These are phyloP conservation scores for Bathelium albidoporum DNA, from an alignment of 495 filamentous ascomycete genomes.

Conservation along the genomic window DNA sequence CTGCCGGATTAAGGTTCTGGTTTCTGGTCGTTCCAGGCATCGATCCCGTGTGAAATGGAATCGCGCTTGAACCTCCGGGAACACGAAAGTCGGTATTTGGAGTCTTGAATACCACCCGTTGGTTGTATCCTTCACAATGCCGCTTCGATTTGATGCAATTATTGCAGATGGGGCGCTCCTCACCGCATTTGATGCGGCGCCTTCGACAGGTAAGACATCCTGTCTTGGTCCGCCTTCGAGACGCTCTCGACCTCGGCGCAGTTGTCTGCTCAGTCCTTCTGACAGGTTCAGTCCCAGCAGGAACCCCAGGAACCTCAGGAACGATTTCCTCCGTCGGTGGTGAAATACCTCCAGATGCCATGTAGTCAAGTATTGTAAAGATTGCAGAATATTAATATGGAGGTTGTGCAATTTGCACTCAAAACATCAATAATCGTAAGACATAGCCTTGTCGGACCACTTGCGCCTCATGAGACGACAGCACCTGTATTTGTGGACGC, in stretches of 20 bases:
- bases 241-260: slow-evolving; percentile 11
- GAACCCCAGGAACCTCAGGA: neutral
- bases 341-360: neutral
- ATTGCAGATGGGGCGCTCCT: slow-evolving; percentile 81
- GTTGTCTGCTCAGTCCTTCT: neutral
- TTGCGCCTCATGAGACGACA: neutral
- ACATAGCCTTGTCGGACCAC: neutral
- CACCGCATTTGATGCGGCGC: slow-evolving; percentile 94
- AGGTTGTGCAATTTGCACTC: neutral
- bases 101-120: slow-evolving; percentile 85
- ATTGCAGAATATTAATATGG: neutral
- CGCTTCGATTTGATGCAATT: slow-evolving; percentile 95
- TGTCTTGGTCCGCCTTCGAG: slow-evolving; percentile 82
- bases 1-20: neutral
- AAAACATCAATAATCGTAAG: neutral
- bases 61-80: slow-evolving; percentile 15
- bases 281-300: neutral
- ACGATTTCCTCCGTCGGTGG: neutral
- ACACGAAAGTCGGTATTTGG: slow-evolving; percentile 47
- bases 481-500: slow-evolving; percentile 1
- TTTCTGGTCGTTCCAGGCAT: slow-evolving; percentile 8
- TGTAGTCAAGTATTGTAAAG: neutral
- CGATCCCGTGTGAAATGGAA: slow-evolving; percentile 19
- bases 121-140: slow-evolving; percentile 89
- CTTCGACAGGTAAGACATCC: slow-evolving; percentile 93